phyloP scores from a whole-genome alignment of 176 grass and related monocot species.

The sorghum (Sorghum bicolor) region Sorghum_bicolor_NCBIv3 NC_012876.2:58529001-58529500 shows the following conservation, averaged over 20 bases:
- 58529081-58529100: not conserved
- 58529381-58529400: slow-evolving; percentile 78
- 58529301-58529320: slow-evolving; percentile 53
- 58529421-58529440: slow-evolving; percentile 65
- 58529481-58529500: slow-evolving; percentile 69
- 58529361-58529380: slow-evolving; percentile 66
- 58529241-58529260: slow-evolving; percentile 4
- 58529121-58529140: slow-evolving; percentile 45
- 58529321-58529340: slow-evolving; percentile 59
- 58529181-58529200: slow-evolving; percentile 38
- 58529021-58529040: not conserved
- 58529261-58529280: slow-evolving; percentile 25
- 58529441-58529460: slow-evolving; percentile 51
- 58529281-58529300: slow-evolving; percentile 54
- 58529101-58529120: slow-evolving; percentile 31
- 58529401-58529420: slow-evolving; percentile 89
- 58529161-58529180: slow-evolving; percentile 42
- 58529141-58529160: slow-evolving; percentile 17
- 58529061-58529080: not conserved
- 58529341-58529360: slow-evolving; percentile 87
- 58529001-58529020: not conserved
- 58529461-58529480: slow-evolving; percentile 64
- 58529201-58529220: not conserved
- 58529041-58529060: not conserved
- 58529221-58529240: not conserved